A percentile compares a stretch with the other conserved stretches of the same genome.
Conservation (phyloP, 2,329 filamentous ascomycete genomes). For the Beauveria bassiana region DNA sequence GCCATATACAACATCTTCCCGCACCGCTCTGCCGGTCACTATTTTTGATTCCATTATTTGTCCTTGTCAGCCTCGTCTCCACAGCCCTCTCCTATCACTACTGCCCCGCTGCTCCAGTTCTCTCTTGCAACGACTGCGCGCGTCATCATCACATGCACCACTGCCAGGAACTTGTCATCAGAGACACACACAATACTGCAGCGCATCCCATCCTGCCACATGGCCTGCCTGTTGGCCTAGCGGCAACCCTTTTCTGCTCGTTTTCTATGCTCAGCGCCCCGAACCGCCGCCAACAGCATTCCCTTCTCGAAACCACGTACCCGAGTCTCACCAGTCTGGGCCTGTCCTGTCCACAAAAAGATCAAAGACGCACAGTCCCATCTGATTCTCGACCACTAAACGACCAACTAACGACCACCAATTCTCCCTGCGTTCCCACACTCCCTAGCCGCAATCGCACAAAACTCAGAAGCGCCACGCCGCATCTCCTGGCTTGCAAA, state of each 20-base stretch:
- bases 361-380: neutral
- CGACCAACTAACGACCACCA: neutral
- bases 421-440: neutral
- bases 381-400: neutral
- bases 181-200: neutral
- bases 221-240: neutral
- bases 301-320: neutral
- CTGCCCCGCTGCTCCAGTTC: conserved; percentile 4
- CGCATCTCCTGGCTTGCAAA: conserved; percentile 2
- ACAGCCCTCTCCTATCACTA: conserved; percentile 4
- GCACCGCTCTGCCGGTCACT: neutral
- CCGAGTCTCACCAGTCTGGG: conserved; percentile 1
- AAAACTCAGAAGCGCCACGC: neutral
- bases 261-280: neutral
- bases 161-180: neutral
- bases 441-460: neutral
- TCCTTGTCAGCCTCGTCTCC: conserved; percentile 10
- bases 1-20: neutral
- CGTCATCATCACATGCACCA: conserved; percentile 10
- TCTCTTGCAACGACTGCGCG: conserved; percentile 5
- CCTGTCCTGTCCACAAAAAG: neutral
- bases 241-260: neutral
- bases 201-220: neutral
- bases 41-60: neutral
- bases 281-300: neutral